Evolutionary conservation across 2,329 filamentous ascomycete genomes (phyloP), one percentile per base, ranked within the genome.

Genomic region (Diaporthe amygdali): DNA sequence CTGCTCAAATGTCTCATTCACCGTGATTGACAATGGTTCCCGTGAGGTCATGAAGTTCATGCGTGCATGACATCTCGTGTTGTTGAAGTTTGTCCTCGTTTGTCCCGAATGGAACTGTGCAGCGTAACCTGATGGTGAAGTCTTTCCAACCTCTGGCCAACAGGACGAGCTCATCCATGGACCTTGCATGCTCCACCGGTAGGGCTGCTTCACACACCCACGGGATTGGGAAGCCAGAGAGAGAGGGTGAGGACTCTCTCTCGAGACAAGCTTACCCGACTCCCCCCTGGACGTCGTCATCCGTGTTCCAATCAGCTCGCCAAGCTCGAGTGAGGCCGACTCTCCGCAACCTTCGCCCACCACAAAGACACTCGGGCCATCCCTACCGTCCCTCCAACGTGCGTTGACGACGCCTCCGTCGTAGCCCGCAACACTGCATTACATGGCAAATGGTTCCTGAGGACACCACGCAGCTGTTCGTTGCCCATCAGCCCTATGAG

Each of bases 401-500:
- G 22, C 55, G 20, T 56, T 66, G 68, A 32, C 39, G 41, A 49
- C 34, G 49, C 41, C 25, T 14, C 25, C 9, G 27, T 27, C 47
- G 22, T 44, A 47, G 59, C n/a, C 25, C 15, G 34, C n/a, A n/a
- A n/a, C 32, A 37, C 8, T 63, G 68, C 52, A 20, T n/a, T 27
- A 52, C 27, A 39, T 39, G 54, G 56, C 55, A 30, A 22, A 27
- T 32, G 4, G 39, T 68, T 30, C 39, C 63, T 54, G 47, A 44
- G 37, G 47, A 22, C 37, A 47, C 27, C 37, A 37, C 27, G 15
- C 66, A 34, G 66, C 39, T 37, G 8, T 54, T 68, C 41, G 52
- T 56, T 10, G 10, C 52, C 44, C 39, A 59, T 64, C 67, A 70
- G 70, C 70, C 70, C 67, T 72, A 72, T 52, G 70, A 51, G 54